Base-by-base conservation (phyloP, 1,284 basidiomycete genomes). In the Fomitopsis schrenkii region DNA sequence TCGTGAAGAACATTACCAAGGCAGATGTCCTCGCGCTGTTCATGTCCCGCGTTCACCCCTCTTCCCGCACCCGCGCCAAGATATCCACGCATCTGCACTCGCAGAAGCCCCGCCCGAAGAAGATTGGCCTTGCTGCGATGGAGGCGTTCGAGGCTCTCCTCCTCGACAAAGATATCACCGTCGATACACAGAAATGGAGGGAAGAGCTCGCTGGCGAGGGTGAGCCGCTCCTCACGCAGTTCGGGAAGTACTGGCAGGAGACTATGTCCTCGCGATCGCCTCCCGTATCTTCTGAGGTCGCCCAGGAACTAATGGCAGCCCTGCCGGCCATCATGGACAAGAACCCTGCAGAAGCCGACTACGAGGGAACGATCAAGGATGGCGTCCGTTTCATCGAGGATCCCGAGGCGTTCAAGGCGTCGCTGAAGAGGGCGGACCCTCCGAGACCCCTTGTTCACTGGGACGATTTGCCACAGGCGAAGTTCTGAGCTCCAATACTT, bases 81-180 rank as follows among this genome's bases (percentile, higher is more conserved):
- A 75, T 97, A 33, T 93, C 94, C 0, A 77, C 94, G 17, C 95
- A 97, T 68, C 77, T 94, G 72, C 77, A 80, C 55, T 93, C 94
- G 5, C 86, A 87, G 68, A 89, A 85, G 70, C 78, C 83, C 4
- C 79, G 75, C 8, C 74, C 80, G 5, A 80, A 79, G 66, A 86
- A 84, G 65, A 85, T 95, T 71, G 91, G 89, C 70, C 69, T 77
- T 5, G 79, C 81, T 2, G 90, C 91, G 5, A 83, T 86, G 38
- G 79, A 85, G 63, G 87, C 83, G 5, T 89, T 95, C 65, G 80
- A 86, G 63, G 73, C 70, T 30, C 74, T 81, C 12, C 78, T 94
- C 33, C 80, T 79, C 54, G 76, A 79, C 53, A 77, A 83, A 48
- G 79, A 81, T 28, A 71, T 88, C n/a, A 68, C 77, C 0, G 71